Evolutionary conservation across 2,329 filamentous ascomycete genomes (phyloP), one percentile per base, ranked within the genome.

Genomic region (Colletotrichum godetiae): DNA sequence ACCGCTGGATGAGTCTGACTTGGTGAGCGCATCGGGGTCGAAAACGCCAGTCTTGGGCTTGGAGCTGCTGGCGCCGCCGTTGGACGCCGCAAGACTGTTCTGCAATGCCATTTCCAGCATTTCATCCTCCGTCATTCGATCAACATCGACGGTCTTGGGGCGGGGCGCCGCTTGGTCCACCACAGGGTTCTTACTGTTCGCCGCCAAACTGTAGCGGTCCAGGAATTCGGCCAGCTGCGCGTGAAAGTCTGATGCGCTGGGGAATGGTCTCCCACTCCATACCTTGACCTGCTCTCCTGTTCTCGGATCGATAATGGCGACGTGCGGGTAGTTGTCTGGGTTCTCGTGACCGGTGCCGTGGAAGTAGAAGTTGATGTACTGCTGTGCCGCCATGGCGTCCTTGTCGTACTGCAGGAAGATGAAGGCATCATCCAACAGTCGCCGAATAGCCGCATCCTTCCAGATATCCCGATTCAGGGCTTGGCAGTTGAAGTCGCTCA

Each of bases 281-380:
- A 95, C 90, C 85, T 99, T 99, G 81, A 99, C 94, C 82, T 98
- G 95, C 84, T 99, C 97, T 74, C 97, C 97, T 0, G 97, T 99
- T 73, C 97, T 90, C 2, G 97, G 97, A 78, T 99, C 97, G 74
- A 99, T 91, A 75, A 99, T 98, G 57, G 95, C 95, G 70, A 98
- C 97, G 80, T 99, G 95, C 6, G 97, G 97, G 80, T 97, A 99
- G 77, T 95, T 95, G 79, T 96, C 93, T n/a, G 92, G 89, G 79
- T 93, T 93, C 78, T 97, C 95, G 76, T 93, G 91, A 56, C 87
- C 87, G 67, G 91, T 89, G 80, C 86, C 86, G 1, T 87, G 86
- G 75, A 98, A 95, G 85, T 99, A 99, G 82, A 98, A 97, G 68
- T 94, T 94, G 74, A 97, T 87, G 82, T 97, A 99, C 76, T 95